phyloP scores from a whole-genome alignment of 2,329 filamentous ascomycete species.

The Escovopsis sp. region DNA sequence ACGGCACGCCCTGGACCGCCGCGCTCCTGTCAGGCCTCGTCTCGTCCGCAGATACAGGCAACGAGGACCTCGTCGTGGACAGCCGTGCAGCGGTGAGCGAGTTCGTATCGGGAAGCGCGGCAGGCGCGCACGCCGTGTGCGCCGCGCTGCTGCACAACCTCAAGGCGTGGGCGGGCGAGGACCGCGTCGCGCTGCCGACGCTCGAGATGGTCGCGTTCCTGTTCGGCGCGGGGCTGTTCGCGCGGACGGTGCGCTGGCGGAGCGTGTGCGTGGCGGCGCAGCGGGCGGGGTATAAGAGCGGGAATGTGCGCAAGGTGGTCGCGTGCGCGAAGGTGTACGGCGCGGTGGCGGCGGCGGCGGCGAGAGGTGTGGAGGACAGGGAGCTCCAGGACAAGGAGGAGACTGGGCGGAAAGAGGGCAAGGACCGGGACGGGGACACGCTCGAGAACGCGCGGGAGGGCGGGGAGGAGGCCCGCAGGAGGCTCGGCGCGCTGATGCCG shows the following conservation, averaged over 20 bases:
- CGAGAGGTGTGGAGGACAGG: slow-evolving; percentile 20
- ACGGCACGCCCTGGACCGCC: slow-evolving; percentile 27
- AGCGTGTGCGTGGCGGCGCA: slow-evolving; percentile 56
- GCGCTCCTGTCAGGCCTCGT: slow-evolving; percentile 51
- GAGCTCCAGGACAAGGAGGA: too few species aligned
- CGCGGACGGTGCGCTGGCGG: slow-evolving; percentile 29
- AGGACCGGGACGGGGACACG: too few species aligned
- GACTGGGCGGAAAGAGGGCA: too few species aligned
- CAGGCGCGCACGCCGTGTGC: slow-evolving; percentile 29
- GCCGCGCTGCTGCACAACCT: slow-evolving; percentile 39
- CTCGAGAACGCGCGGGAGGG: slow-evolving; percentile 13
- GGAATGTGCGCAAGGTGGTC: slow-evolving; percentile 67
- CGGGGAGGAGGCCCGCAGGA: slow-evolving; percentile 42
- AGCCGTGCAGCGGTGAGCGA: slow-evolving; percentile 49
- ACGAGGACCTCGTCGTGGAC: slow-evolving; percentile 57
- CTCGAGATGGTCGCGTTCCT: slow-evolving; percentile 68
- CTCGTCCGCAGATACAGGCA: slow-evolving; percentile 62
- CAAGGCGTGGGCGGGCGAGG: slow-evolving; percentile 37
- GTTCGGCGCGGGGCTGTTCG: slow-evolving; percentile 44
- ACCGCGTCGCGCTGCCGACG: slow-evolving; percentile 58
- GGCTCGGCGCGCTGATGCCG: slow-evolving; percentile 55
- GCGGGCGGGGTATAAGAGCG: slow-evolving; percentile 67
- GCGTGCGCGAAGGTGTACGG: slow-evolving; percentile 70
- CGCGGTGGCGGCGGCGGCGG: slow-evolving; percentile 36
- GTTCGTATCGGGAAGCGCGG: slow-evolving; percentile 29